Evolutionary conservation across 2,329 filamentous ascomycete genomes (phyloP).

Genomic region (Lasiodiplodia sp.): DNA sequence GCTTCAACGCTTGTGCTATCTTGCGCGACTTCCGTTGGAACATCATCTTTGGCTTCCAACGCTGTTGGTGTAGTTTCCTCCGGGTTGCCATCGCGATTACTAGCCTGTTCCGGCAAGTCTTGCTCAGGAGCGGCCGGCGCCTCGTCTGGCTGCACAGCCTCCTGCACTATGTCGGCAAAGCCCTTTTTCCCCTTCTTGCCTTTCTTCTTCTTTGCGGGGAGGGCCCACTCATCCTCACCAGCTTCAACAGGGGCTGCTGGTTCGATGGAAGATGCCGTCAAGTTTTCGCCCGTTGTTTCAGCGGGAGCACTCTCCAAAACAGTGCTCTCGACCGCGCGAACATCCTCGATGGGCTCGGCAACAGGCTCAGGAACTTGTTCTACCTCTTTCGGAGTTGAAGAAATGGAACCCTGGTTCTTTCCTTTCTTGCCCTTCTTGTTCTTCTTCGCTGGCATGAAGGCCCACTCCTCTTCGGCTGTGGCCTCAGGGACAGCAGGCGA

Average conservation of each 20-base stretch:
- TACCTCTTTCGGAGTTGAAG: slow-evolving; percentile 3
- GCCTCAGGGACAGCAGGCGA: slow-evolving; percentile 3
- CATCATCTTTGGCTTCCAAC: background rate
- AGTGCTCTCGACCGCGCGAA: background rate
- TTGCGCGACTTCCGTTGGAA: background rate
- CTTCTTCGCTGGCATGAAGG: slow-evolving; percentile 12
- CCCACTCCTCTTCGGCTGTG: slow-evolving; percentile 19
- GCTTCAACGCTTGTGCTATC: background rate
- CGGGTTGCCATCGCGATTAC: background rate
- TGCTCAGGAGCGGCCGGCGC: background rate
- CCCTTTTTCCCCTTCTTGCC: slow-evolving; percentile 35
- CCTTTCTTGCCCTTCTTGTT: slow-evolving; percentile 31
- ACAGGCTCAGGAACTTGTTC: background rate
- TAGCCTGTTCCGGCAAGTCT: background rate
- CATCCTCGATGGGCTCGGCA: slow-evolving; percentile 14
- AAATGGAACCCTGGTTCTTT: slow-evolving; percentile 13
- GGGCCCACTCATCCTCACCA: slow-evolving; percentile 30
- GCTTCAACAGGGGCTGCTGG: background rate
- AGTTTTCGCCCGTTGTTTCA: background rate
- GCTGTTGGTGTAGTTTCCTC: background rate
- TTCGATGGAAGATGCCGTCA: background rate
- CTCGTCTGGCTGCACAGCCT: background rate
- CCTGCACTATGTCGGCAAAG: background rate
- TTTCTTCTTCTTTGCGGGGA: slow-evolving; percentile 35
- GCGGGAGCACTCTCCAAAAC: background rate